Conservation (phyloP, 225 moss, liverwort and hornwort species). For the Polytrichum commune region DNA sequence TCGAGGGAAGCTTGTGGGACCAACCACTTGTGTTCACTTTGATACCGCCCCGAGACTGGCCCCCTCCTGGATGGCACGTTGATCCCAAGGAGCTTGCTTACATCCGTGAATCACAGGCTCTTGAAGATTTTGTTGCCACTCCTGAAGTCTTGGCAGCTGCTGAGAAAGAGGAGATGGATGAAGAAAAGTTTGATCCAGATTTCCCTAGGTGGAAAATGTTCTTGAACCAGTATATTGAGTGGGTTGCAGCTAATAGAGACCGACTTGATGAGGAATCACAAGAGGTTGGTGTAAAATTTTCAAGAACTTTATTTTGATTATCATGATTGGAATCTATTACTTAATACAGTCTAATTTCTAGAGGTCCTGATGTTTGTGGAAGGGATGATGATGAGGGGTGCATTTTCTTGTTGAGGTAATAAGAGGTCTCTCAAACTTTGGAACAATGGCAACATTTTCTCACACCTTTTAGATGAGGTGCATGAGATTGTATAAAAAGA, state of each 20-base stretch:
- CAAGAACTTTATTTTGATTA: not conserved
- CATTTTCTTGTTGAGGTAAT: too few relatives aligned
- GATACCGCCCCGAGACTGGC: slow-evolving; percentile 93
- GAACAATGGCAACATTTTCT: too few relatives aligned
- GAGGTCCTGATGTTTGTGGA: too few relatives aligned
- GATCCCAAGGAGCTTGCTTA: slow-evolving; percentile 86
- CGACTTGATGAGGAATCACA: slow-evolving; percentile 68
- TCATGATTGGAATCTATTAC: not conserved
- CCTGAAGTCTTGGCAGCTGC: slow-evolving; percentile 50
- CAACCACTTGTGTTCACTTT: slow-evolving; percentile 65
- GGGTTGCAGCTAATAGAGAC: slow-evolving; percentile 86
- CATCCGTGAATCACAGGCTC: slow-evolving; percentile 71
- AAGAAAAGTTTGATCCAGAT: slow-evolving; percentile 32
- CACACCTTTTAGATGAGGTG: too few relatives aligned
- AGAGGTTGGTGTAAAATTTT: slow-evolving; percentile 42
- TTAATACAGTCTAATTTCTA: too few relatives aligned
- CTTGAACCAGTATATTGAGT: slow-evolving; percentile 84
- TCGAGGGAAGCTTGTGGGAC: slow-evolving; percentile 68
- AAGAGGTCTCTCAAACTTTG: too few relatives aligned
- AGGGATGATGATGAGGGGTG: too few relatives aligned
- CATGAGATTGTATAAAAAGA: too few relatives aligned
- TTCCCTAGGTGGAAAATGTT: slow-evolving; percentile 81
- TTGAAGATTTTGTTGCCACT: slow-evolving; percentile 35
- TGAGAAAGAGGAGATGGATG: slow-evolving; percentile 48
- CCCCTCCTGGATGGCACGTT: slow-evolving; percentile 95